phyloP scores from a whole-genome alignment of 768 basidiomycete genomes.

The Coprinopsis strossmayeri region DNA sequence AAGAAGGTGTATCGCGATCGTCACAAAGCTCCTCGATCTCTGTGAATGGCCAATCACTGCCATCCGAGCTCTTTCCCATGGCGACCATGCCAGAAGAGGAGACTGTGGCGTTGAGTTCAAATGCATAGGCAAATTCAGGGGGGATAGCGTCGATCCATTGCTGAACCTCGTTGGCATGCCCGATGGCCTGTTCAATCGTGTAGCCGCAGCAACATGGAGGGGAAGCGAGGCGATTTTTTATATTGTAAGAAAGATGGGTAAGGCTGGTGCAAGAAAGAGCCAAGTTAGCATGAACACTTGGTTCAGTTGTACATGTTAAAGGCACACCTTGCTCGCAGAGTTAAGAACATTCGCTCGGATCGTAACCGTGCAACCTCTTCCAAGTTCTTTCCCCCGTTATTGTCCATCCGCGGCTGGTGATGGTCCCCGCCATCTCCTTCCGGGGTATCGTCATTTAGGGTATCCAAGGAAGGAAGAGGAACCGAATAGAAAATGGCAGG shows the following conservation, averaged over 20 bases:
- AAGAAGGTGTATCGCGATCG: too few relatives aligned
- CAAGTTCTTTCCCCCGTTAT: slow-evolving; percentile 17
- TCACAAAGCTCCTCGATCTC: too few relatives aligned
- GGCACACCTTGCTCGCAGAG: slow-evolving; percentile 53
- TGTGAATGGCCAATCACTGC: too few relatives aligned
- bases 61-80: not conserved
- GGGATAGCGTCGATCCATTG: not conserved
- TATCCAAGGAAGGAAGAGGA: not conserved
- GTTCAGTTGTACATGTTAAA: not conserved
- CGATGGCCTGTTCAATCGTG: slow-evolving; percentile 56
- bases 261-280: slow-evolving; percentile 32
- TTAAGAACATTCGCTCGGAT: slow-evolving; percentile 23
- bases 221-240: slow-evolving; percentile 45
- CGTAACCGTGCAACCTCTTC: slow-evolving; percentile 22
- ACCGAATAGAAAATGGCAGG: not conserved
- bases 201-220: slow-evolving; percentile 35
- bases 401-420: too few relatives aligned
- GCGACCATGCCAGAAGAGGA: not conserved
- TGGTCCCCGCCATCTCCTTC: too few relatives aligned
- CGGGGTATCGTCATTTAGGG: too few relatives aligned
- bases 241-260: slow-evolving; percentile 53
- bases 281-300: not conserved
- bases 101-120: not conserved
- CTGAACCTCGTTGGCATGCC: slow-evolving; percentile 22
- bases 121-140: not conserved